phyloP scores from a whole-genome alignment of 768 basidiomycete genomes.

The Kondoa malvinella region DNA sequence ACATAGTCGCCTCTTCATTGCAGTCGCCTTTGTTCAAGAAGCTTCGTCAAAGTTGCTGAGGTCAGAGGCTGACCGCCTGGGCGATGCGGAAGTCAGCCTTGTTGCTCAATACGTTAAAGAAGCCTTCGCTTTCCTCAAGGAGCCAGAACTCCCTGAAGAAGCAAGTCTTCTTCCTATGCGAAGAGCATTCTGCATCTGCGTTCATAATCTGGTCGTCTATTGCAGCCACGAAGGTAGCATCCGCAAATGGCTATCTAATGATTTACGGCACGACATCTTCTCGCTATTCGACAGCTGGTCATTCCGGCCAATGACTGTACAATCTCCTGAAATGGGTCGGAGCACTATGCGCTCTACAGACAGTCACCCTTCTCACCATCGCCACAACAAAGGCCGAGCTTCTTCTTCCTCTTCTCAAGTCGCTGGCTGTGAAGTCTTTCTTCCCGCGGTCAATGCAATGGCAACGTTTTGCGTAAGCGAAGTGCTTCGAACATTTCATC shows the following conservation, averaged over 20 bases:
- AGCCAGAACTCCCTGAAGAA: conserved; percentile 55
- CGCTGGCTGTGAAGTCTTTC: background rate
- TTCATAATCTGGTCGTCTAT: conserved; percentile 40
- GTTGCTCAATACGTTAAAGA: conserved; percentile 73
- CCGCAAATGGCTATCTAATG: conserved; percentile 14
- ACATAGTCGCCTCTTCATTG: conserved; percentile 63
- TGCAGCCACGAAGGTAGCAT: conserved; percentile 53
- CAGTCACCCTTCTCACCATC: conserved; percentile 50
- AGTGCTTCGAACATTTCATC: background rate
- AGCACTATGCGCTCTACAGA: conserved; percentile 44
- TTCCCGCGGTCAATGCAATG: background rate
- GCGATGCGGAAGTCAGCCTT: conserved; percentile 51
- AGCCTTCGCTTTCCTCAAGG: conserved; percentile 59
- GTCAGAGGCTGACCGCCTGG: conserved; percentile 45
- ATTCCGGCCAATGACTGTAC: background rate
- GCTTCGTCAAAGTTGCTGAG: conserved; percentile 51
- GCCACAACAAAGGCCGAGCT: background rate
- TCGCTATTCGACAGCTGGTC: conserved; percentile 6
- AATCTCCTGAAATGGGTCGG: conserved; percentile 35
- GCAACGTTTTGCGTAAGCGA: conserved; percentile 1
- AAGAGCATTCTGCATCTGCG: background rate
- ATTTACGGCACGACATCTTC: background rate
- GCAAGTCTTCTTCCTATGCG: conserved; percentile 43
- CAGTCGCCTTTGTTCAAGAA: conserved; percentile 73
- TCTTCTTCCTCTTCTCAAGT: conserved; percentile 2